Conservation (phyloP, 202 grass and related monocot species). For the Zoysia matrella region DNA sequence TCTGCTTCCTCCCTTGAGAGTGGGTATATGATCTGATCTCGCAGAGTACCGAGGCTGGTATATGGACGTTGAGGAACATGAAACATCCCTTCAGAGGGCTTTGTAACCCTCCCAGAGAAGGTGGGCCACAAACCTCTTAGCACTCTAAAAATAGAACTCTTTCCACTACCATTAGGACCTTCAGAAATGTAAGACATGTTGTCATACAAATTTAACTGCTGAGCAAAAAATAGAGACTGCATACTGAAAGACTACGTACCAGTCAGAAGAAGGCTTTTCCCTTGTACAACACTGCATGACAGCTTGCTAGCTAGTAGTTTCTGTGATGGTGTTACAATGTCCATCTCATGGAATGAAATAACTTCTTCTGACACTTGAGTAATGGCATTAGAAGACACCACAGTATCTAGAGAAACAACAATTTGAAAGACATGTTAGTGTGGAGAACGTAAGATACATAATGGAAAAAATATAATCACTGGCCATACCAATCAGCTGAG, state of each 20-base stretch:
- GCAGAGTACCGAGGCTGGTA: constrained; percentile 92
- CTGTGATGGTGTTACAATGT: constrained; percentile 87
- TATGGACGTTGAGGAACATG: constrained; percentile 97
- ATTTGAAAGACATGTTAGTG: constrained; percentile 38
- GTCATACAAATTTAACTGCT: constrained; percentile 27
- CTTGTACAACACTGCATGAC: constrained; percentile 72
- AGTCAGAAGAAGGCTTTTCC: constrained; percentile 92
- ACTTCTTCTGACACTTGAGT: constrained; percentile 56
- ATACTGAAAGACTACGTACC: constrained; percentile 46
- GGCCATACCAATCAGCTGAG: constrained; percentile 10
- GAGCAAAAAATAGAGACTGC: constrained; percentile 17
- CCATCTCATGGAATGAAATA: constrained; percentile 87
- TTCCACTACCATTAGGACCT: constrained; percentile 98
- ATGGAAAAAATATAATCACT: constrained; percentile 20
- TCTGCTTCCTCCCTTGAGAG: constrained; percentile 86
- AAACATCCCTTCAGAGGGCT: constrained; percentile 75
- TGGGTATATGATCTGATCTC: constrained; percentile 98
- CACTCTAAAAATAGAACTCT: constrained; percentile 97
- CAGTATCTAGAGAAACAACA: constrained; percentile 55
- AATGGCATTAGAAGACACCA: constrained; percentile 46
- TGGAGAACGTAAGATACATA: constrained; percentile 19
- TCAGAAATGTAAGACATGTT: constrained; percentile 42
- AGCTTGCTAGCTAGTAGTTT: constrained; percentile 83
- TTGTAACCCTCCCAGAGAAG: constrained; percentile 77
- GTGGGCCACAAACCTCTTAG: constrained; percentile 90